Conservation (phyloP, 106 monocot species). For the Ottelia alismoides region DNA sequence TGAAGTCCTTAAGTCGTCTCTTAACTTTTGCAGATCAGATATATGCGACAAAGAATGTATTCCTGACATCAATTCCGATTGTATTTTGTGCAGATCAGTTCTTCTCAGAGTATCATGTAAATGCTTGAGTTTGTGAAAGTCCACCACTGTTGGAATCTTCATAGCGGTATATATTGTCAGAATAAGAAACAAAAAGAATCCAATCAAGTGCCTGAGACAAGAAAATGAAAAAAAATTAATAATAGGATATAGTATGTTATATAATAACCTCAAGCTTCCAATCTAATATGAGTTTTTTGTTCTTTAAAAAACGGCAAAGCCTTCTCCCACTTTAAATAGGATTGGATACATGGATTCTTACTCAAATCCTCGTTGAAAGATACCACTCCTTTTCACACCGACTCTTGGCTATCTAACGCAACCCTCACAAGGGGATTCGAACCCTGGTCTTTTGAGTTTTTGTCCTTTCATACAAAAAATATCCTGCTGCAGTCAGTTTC, state of each 20-base stretch:
- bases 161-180: slow-evolving; percentile 86
- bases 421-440: no score
- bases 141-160: slow-evolving; percentile 68
- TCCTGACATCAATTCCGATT: slow-evolving; percentile 54
- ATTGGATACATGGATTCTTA: no score
- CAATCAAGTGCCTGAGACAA: slow-evolving; percentile 80
- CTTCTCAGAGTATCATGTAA: slow-evolving; percentile 43
- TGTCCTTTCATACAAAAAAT: no score
- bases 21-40: slow-evolving; percentile 52
- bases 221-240: neutral
- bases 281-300: no score
- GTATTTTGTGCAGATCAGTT: slow-evolving; percentile 60
- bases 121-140: slow-evolving; percentile 54
- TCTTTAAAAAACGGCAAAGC: no score
- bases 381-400: no score
- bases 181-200: slow-evolving; percentile 91
- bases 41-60: slow-evolving; percentile 69
- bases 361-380: no score
- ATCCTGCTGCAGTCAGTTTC: no score
- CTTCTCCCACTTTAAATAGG: no score
- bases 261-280: no score
- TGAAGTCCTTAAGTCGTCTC: slow-evolving; percentile 51
- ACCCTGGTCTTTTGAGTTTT: no score
- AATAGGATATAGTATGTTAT: neutral
- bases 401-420: no score